phyloP scores from a whole-genome alignment of 805 yeast genomes.

The Kodamaea fukazawae region DNA sequence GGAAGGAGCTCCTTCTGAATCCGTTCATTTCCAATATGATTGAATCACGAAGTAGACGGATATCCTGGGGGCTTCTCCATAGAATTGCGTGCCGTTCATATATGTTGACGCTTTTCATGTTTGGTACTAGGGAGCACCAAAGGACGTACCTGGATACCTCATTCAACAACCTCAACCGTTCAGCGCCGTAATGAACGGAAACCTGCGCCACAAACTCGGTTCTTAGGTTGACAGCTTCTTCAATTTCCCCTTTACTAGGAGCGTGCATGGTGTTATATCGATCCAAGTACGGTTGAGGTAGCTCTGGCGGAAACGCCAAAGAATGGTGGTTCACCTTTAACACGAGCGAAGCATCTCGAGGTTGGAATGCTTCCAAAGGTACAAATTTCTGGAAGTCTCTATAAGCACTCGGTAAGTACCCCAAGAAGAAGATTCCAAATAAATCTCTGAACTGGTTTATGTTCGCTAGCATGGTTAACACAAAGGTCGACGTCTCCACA shows the following conservation, averaged over 20 bases:
- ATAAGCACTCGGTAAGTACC: background rate
- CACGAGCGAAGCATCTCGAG: constrained; percentile 14
- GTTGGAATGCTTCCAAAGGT: background rate
- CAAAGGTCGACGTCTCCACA: background rate
- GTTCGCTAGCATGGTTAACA: background rate
- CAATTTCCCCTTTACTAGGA: constrained; percentile 36
- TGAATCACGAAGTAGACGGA: constrained; percentile 17
- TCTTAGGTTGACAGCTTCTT: constrained; percentile 26
- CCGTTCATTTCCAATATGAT: constrained; percentile 19
- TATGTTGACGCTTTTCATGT: constrained; percentile 16
- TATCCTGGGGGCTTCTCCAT: constrained; percentile 15
- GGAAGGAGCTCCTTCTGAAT: constrained; percentile 9
- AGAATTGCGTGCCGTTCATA: constrained; percentile 22
- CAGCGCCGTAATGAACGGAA: constrained; percentile 41
- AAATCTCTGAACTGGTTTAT: background rate
- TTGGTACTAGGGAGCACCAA: constrained; percentile 27
- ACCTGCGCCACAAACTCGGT: constrained; percentile 40
- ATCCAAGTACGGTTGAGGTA: constrained; percentile 44
- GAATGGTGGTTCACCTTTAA: constrained; percentile 29
- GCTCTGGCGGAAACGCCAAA: constrained; percentile 34
- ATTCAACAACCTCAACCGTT: constrained; percentile 35
- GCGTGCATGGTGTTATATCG: constrained; percentile 37
- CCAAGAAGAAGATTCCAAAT: background rate
- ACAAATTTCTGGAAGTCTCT: constrained; percentile 4
- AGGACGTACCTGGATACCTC: constrained; percentile 32